Percentiles rank a stretch among this genome's conserved stretches.
Conservation (phyloP, 257 asterid species). For the Gentiana macrophylla region DNA sequence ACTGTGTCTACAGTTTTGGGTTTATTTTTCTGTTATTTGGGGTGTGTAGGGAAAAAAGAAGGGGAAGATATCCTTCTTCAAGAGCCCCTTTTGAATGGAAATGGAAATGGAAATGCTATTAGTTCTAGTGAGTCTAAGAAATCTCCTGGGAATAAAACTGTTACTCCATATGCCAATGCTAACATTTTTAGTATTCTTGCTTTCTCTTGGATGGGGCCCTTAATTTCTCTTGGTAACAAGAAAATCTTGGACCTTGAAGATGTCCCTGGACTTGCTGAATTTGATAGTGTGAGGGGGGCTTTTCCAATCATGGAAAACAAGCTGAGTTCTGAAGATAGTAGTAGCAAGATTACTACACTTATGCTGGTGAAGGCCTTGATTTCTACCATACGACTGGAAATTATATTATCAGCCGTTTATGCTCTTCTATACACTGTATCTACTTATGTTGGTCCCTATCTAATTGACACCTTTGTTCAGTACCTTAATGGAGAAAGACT, state of each 20-base stretch:
- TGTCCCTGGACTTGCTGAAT: conserved; percentile 59
- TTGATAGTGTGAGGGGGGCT: conserved; percentile 49
- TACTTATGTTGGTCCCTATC: conserved; percentile 68
- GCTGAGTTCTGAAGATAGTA: conserved; percentile 33
- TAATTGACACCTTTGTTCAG: conserved; percentile 65
- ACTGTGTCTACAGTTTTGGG: conserved; percentile 31
- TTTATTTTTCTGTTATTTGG: conserved; percentile 37
- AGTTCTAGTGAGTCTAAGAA: conserved; percentile 22
- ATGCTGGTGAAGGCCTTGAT: conserved; percentile 67
- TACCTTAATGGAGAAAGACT: conserved; percentile 49
- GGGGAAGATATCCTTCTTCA: conserved; percentile 31
- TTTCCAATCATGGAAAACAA: conserved; percentile 41
- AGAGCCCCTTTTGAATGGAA: conserved; percentile 24
- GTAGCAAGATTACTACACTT: conserved; percentile 35
- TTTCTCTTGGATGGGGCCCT: conserved; percentile 71
- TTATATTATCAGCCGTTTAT: conserved; percentile 35
- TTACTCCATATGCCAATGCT: conserved; percentile 69
- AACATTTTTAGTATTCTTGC: conserved; percentile 45
- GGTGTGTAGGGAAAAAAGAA: conserved; percentile 26
- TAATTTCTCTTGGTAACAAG: conserved; percentile 54
- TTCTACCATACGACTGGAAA: conserved; percentile 41
- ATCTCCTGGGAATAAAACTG: conserved; percentile 44
- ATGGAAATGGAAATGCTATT: background rate
- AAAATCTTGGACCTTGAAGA: conserved; percentile 74
- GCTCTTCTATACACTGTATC: conserved; percentile 40